Evolutionary conservation across 2,329 filamentous ascomycete genomes (phyloP).

Genomic region (Calycina herbarum): DNA sequence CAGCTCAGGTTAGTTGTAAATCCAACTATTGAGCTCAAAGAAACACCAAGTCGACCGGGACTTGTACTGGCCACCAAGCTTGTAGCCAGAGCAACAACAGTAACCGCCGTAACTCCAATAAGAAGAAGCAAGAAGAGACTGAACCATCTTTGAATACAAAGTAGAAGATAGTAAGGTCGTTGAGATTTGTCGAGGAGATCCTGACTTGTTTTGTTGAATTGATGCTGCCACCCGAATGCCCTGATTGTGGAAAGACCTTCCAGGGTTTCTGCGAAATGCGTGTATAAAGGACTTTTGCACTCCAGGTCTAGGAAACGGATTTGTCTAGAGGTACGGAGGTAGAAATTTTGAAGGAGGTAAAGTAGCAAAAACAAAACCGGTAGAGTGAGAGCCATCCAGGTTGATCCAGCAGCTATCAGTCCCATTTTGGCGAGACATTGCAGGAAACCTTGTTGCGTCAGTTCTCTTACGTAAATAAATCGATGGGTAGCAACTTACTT

Average conservation of each 20-base stretch:
- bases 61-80: not conserved
- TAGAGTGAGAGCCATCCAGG: conserved; percentile 21
- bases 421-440: conserved; percentile 35
- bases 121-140: conserved; percentile 42
- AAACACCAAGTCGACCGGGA: conserved; percentile 15
- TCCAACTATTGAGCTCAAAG: conserved; percentile 45
- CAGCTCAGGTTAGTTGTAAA: conserved; percentile 42
- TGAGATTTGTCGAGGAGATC: conserved; percentile 48
- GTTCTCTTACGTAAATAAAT: no score
- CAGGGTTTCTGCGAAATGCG: conserved; percentile 49
- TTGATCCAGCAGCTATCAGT: conserved; percentile 39
- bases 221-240: conserved; percentile 45
- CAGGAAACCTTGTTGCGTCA: conserved; percentile 13
- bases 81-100: conserved; percentile 12
- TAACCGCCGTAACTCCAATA: conserved; percentile 5
- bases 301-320: conserved; percentile 51
- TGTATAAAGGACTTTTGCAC: conserved; percentile 45
- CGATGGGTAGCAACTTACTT: not conserved
- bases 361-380: conserved; percentile 30
- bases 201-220: not conserved
- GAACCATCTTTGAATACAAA: conserved; percentile 57
- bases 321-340: conserved; percentile 50
- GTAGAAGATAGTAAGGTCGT: conserved; percentile 56
- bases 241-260: conserved; percentile 47
- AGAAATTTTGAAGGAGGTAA: conserved; percentile 43